A percentile compares a stretch with the other conserved stretches of the same genome.
phyloP scores from a whole-genome alignment of 352 stramenopile genomes.

The Pythium rishiriense region DNA sequence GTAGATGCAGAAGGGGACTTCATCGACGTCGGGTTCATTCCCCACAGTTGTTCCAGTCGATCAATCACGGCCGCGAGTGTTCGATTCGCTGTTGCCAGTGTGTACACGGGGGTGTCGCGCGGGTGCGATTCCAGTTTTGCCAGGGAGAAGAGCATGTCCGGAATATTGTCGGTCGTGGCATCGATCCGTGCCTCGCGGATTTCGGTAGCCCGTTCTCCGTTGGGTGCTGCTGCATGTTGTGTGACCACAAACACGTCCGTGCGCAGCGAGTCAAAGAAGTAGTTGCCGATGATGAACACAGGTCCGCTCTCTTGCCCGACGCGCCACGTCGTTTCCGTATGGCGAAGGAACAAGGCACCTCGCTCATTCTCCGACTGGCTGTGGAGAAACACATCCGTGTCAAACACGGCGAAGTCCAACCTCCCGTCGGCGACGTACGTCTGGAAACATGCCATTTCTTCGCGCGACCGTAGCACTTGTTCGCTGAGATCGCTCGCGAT shows the following conservation, averaged over 20 bases:
- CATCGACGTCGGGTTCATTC: neutral
- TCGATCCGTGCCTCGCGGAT: slow-evolving; percentile 53
- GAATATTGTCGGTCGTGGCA: slow-evolving; percentile 40
- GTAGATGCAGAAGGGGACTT: neutral
- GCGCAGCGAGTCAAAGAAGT: slow-evolving; percentile 79
- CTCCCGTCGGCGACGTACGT: slow-evolving; percentile 36
- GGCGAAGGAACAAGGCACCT: slow-evolving; percentile 33
- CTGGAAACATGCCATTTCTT: slow-evolving; percentile 62
- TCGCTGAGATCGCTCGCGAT: slow-evolving; percentile 74
- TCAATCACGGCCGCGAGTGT: slow-evolving; percentile 29
- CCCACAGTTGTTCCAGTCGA: slow-evolving; percentile 21
- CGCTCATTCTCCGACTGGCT: neutral
- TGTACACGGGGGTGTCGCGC: slow-evolving; percentile 35
- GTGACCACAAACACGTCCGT: slow-evolving; percentile 65
- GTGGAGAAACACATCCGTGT: slow-evolving; percentile 49
- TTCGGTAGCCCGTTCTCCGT: neutral
- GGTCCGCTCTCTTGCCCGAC: slow-evolving; percentile 54
- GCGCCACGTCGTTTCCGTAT: slow-evolving; percentile 32
- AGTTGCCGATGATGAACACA: slow-evolving; percentile 80
- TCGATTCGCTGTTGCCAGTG: slow-evolving; percentile 39
- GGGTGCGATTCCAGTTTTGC: slow-evolving; percentile 6
- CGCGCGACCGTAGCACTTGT: slow-evolving; percentile 63
- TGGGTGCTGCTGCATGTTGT: neutral
- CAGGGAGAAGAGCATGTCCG: slow-evolving; percentile 53
- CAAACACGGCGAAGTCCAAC: slow-evolving; percentile 75